phyloP scores from a whole-genome alignment of 1,284 basidiomycete species.

The Puccinia brachypodii region DNA sequence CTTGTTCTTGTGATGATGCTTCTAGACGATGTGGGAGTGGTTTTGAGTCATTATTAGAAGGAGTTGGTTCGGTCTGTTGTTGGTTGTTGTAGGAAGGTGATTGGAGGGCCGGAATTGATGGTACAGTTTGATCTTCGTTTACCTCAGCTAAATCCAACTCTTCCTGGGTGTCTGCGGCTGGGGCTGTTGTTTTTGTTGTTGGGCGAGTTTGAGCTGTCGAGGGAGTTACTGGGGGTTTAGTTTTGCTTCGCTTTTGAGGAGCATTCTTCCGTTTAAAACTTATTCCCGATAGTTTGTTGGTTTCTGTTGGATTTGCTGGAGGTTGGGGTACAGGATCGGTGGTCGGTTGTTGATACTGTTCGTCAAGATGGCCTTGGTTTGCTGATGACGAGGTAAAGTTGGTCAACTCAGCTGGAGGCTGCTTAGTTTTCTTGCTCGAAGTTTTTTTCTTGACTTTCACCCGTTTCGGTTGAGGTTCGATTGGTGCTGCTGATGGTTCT shows the following conservation, averaged over 20 bases:
- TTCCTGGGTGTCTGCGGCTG: not conserved
- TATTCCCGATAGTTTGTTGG: not conserved
- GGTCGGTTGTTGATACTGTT: not conserved
- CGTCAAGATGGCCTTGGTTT: not conserved
- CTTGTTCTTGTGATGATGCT: not conserved
- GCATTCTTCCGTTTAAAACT: constrained; percentile 24
- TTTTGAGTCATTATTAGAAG: not conserved
- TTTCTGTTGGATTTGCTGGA: not conserved
- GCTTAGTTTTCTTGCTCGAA: not conserved
- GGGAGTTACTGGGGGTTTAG: not conserved
- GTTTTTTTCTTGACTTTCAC: not conserved
- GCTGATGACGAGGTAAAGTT: not conserved
- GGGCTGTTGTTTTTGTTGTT: not conserved
- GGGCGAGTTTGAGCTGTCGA: not conserved
- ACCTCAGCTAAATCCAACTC: not conserved
- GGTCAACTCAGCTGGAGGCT: not conserved
- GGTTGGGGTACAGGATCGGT: not conserved
- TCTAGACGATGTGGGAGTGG: not conserved
- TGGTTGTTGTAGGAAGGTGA: not conserved
- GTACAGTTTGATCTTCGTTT: not conserved
- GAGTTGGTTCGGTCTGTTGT: not conserved
- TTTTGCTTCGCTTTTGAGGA: not conserved
- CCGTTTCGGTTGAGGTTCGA: constrained; percentile 1
- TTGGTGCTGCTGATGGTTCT: not conserved
- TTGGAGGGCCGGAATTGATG: not conserved